These are phyloP conservation scores for Suillus bovinus DNA, from an alignment of 768 basidiomycete species.

Conservation along the genomic window DNA sequence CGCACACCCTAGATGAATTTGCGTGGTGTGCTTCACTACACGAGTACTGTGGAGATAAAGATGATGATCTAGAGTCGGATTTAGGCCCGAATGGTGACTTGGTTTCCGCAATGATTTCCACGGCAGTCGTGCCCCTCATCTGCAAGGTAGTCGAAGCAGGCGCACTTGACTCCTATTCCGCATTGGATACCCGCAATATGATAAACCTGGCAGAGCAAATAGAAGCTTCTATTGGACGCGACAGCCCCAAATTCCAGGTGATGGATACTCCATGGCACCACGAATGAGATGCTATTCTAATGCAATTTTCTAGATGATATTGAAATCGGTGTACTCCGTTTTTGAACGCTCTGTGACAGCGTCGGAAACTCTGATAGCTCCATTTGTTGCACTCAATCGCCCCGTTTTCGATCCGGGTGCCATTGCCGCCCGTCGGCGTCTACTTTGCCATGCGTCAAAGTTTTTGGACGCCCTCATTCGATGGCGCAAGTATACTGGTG, in stretches of 20 bases:
- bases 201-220: conserved; percentile 81
- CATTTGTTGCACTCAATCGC: conserved; percentile 44
- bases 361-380: conserved; percentile 48
- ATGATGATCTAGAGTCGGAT: conserved; percentile 51
- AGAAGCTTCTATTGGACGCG: conserved; percentile 68
- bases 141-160: conserved; percentile 77
- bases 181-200: conserved; percentile 55
- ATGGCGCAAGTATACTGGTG: conserved; percentile 76
- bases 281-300: conserved; percentile 13
- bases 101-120: conserved; percentile 85
- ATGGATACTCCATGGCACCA: conserved; percentile 5
- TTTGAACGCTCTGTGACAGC: conserved; percentile 61
- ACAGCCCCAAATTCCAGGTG: conserved; percentile 67
- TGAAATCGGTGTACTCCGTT: conserved; percentile 49
- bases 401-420: conserved; percentile 74
- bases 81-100: conserved; percentile 85
- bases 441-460: conserved; percentile 66
- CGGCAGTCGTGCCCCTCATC: conserved; percentile 74
- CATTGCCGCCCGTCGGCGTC: conserved; percentile 68
- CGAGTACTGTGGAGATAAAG: conserved; percentile 61
- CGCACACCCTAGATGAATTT: conserved; percentile 71
- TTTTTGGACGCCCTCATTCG: conserved; percentile 69
- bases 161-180: conserved; percentile 80
- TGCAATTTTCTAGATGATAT: conserved; percentile 45
- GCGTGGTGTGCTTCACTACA: conserved; percentile 81